A percentile compares a stretch with the other conserved stretches of the same genome.
phyloP scores from a whole-genome alignment of 2,329 filamentous ascomycete species.

The Rhinocladiella mackenziei region DNA sequence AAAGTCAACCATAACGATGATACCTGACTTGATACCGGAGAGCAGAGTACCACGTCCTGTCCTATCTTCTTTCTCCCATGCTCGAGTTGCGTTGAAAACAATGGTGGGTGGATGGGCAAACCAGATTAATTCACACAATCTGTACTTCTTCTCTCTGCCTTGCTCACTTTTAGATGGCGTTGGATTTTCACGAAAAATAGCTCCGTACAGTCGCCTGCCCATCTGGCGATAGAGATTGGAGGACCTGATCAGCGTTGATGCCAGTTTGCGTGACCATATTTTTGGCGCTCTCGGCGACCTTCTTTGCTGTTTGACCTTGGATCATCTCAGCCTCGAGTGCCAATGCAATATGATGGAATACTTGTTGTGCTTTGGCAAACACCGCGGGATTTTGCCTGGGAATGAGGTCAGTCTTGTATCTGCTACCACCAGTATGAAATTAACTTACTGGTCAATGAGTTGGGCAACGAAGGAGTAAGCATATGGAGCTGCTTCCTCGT shows the following conservation, averaged over 20 bases:
- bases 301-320: constrained; percentile 73
- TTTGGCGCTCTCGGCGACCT: constrained; percentile 75
- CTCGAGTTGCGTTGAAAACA: no score
- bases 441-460: constrained; percentile 86
- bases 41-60: no score
- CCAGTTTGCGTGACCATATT: constrained; percentile 68
- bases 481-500: constrained; percentile 95
- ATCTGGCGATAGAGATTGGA: constrained; percentile 71
- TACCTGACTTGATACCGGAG: no score
- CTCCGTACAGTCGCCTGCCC: constrained; percentile 74
- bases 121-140: no score
- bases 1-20: no score
- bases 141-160: no score
- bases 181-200: constrained; percentile 63
- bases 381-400: constrained; percentile 79
- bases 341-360: constrained; percentile 80
- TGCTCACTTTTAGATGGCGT: no score
- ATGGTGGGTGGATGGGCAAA: no score
- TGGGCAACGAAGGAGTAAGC: constrained; percentile 89
- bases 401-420: constrained; percentile 4
- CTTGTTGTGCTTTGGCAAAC: constrained; percentile 65
- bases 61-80: no score
- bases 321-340: constrained; percentile 88
- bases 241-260: constrained; percentile 69
- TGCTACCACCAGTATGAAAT: no score